Percentiles rank a stretch among this genome's conserved stretches.
These are phyloP conservation scores for Hyaloperonospora brassicae DNA, from an alignment of 352 stramenopile species.

Conservation along the genomic window DNA sequence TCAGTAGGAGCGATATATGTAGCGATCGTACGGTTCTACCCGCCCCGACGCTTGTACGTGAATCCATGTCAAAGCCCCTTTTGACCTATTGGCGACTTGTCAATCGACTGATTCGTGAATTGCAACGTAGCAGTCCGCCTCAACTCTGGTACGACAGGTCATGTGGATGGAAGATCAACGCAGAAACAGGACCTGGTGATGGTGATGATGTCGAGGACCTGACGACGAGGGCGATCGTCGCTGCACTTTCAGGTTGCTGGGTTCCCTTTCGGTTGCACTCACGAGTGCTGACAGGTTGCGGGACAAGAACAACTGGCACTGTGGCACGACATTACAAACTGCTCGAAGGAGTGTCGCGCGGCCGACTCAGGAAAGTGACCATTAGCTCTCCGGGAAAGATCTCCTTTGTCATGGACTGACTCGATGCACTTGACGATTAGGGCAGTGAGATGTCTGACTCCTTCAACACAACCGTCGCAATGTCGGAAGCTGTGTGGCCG, in stretches of 20 bases:
- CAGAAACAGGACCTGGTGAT: background rate
- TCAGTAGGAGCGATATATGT: constrained; percentile 5
- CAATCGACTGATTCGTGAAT: constrained; percentile 2
- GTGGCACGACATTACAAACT: constrained; percentile 17
- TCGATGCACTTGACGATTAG: too few species aligned
- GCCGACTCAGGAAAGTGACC: too few species aligned
- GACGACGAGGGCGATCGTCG: background rate
- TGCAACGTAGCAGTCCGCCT: constrained; percentile 5
- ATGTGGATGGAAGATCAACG: background rate
- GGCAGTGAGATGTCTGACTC: too few species aligned
- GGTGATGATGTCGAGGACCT: too few species aligned
- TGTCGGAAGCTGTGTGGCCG: too few species aligned
- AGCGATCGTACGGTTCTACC: constrained; percentile 15
- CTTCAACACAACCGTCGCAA: too few species aligned
- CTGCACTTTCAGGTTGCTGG: background rate
- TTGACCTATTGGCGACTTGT: constrained; percentile 9
- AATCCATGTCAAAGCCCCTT: background rate
- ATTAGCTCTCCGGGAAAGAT: too few species aligned
- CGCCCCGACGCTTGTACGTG: background rate
- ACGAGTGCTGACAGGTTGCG: constrained; percentile 17
- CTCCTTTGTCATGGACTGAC: too few species aligned
- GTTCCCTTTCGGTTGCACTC: constrained; percentile 6
- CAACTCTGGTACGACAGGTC: background rate
- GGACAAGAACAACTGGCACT: constrained; percentile 9
- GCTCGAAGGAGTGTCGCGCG: too few species aligned